Evolutionary conservation across 73 alveolate genomes (phyloP).

Genomic region (Paramecium primaurelia): DNA sequence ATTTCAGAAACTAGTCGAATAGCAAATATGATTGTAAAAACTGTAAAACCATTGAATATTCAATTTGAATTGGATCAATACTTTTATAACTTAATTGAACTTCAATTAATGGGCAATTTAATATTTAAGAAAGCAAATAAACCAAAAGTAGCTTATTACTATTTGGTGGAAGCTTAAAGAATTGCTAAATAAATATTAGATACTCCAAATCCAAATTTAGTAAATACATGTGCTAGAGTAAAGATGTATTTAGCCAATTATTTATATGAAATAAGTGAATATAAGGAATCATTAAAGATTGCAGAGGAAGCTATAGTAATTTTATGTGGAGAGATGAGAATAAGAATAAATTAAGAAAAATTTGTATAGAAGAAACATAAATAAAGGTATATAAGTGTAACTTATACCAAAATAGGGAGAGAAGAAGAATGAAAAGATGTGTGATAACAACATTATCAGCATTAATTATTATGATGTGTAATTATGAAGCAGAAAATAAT

Average conservation of each 20-base stretch:
- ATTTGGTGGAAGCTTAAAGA: conserved; percentile 34
- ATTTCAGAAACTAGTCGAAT: conserved; percentile 21
- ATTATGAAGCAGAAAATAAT: conserved; percentile 31
- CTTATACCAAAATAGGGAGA: neutral
- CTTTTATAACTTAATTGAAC: neutral
- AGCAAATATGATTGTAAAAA: neutral
- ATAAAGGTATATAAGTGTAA: neutral
- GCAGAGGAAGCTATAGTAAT: conserved; percentile 25
- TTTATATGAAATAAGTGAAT: neutral
- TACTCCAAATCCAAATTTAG: conserved; percentile 39
- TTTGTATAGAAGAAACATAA: neutral
- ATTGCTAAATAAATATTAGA: neutral
- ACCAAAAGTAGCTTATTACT: conserved; percentile 35
- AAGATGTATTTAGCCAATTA: conserved; percentile 15
- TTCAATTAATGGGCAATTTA: neutral
- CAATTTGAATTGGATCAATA: conserved; percentile 36
- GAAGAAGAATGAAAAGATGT: conserved; percentile 28
- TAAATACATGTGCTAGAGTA: neutral
- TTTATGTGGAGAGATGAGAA: conserved; percentile 23
- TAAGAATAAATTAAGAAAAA: conserved; percentile 16
- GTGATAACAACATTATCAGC: conserved; percentile 10
- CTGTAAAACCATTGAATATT: neutral
- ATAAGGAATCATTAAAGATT: neutral
- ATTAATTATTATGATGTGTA: conserved; percentile 8
- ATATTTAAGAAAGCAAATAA: neutral